A percentile compares a stretch with the other conserved stretches of the same genome.
These are phyloP conservation scores for Bretziella fagacearum DNA, from an alignment of 2,329 filamentous ascomycete species.

Conservation along the genomic window DNA sequence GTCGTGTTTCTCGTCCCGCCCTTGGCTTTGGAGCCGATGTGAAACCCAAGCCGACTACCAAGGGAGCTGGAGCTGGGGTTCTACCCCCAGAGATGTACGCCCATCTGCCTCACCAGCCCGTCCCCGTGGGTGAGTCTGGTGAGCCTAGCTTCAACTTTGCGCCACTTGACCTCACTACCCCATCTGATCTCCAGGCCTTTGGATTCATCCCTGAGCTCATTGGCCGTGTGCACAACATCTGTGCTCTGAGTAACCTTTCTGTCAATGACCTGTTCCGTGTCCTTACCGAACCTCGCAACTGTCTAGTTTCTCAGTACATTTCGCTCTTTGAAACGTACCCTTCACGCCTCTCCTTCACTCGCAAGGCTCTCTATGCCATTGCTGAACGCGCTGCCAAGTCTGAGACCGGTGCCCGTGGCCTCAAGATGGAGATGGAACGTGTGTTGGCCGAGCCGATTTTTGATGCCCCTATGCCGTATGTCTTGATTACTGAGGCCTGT, in stretches of 20 bases:
- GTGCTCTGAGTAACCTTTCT: constrained; percentile 62
- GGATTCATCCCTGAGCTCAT: constrained; percentile 93
- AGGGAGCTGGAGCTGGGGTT: constrained; percentile 31
- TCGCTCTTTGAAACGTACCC: constrained; percentile 69
- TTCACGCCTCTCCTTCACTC: constrained; percentile 69
- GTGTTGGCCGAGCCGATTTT: constrained; percentile 69
- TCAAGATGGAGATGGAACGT: constrained; percentile 68
- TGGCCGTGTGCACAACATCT: constrained; percentile 82
- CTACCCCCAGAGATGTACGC: constrained; percentile 46
- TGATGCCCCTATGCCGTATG: constrained; percentile 59
- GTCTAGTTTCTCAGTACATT: constrained; percentile 72
- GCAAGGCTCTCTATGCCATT: constrained; percentile 61
- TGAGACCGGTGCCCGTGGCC: constrained; percentile 59
- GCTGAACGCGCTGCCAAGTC: constrained; percentile 46
- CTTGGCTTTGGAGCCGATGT: constrained; percentile 87
- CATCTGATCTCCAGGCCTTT: constrained; percentile 63
- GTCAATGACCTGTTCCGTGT: constrained; percentile 59
- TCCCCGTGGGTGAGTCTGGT: constrained; percentile 18
- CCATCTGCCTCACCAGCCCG: constrained; percentile 40
- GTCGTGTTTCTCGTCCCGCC: constrained; percentile 67
- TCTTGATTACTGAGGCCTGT: constrained; percentile 54
- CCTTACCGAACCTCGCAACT: constrained; percentile 81
- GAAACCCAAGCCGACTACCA: constrained; percentile 31
- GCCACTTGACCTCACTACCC: constrained; percentile 54
- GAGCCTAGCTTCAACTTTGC: constrained; percentile 26